Evolutionary conservation across 495 filamentous ascomycete genomes (phyloP), one percentile per base, ranked within the genome.

Genomic region (Xylaria acuta): DNA sequence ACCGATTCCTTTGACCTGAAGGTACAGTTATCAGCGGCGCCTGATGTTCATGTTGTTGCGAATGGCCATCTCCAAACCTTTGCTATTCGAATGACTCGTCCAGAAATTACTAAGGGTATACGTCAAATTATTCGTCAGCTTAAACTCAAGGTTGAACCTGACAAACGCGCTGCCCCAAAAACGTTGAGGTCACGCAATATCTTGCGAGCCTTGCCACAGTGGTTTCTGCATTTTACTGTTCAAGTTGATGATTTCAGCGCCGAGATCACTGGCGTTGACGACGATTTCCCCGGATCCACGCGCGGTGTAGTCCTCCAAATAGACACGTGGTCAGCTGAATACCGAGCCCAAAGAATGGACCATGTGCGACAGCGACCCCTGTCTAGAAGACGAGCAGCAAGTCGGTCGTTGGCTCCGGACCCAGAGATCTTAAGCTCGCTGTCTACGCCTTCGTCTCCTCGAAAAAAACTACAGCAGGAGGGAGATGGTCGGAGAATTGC

Each of bases 321-420:
- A 16, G 93, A 97, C 73, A 93, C 92, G 0, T 97, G 94, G 94
- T 92, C 91, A 1, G 90, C 94, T 11, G 95, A 98, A 71, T 99
- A 98, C 80, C 91, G 90, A 72, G 92, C 93, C 20, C 91, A 97
- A 74, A 93, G 90, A 75, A 83, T 88, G 11, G 92, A 94, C 65
- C 78, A 83, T 1, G 69, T 86, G 2, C 80, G 81, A 34, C 77
- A 81, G 47, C 82, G 87, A 62, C 85, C 85, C 14, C 73, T 83
- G 5, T 86, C 86, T 22, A 82, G 88, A 63, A 86, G 91, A 70
- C 85, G 92, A 72, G 87, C 80, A 81, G 84, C 78, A 82, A 91
- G 82, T 80, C 89, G 81, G 77, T 86, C 86, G 72, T 86, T 85
- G 74, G 72, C 84, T 53, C 85, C 90, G 73, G 84, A 94, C 79